Conservation (phyloP, 1,139 yeast genomes). For the Citeromyces siamensis region DNA sequence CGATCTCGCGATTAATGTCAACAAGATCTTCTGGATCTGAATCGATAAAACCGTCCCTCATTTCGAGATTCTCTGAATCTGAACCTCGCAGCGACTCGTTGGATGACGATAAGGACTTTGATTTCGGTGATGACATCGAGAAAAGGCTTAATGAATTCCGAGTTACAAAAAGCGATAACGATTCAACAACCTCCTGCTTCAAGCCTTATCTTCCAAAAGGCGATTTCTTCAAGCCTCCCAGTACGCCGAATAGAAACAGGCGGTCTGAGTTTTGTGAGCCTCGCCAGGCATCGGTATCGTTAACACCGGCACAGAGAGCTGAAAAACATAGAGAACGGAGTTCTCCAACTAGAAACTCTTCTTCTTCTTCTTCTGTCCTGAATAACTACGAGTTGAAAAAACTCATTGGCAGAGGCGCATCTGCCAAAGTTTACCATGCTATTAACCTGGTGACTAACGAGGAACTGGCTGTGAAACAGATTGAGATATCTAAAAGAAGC, state of each 20-base stretch:
- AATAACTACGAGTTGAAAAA: constrained; percentile 37
- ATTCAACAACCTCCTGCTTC: background rate
- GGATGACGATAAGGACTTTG: background rate
- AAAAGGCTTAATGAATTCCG: background rate
- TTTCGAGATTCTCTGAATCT: background rate
- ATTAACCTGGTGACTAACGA: constrained; percentile 54
- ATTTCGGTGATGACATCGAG: background rate
- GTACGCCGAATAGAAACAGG: background rate
- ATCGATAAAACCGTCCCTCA: background rate
- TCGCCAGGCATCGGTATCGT: constrained; percentile 3
- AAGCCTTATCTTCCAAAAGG: background rate
- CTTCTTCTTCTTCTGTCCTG: background rate
- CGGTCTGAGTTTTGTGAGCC: background rate
- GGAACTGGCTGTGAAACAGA: constrained; percentile 73
- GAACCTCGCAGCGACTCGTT: background rate
- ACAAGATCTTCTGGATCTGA: background rate
- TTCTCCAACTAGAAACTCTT: background rate
- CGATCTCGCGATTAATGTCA: constrained; percentile 1
- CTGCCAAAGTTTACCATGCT: constrained; percentile 64
- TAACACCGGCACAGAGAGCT: constrained; percentile 3
- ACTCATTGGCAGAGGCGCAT: constrained; percentile 69
- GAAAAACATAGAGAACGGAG: constrained; percentile 3
- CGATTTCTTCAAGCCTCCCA: background rate
- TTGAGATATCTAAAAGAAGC: constrained; percentile 33
- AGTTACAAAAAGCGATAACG: background rate